These are phyloP conservation scores for Flaveria robusta DNA, from an alignment of 129 eudicot genomes.

Conservation along the genomic window DNA sequence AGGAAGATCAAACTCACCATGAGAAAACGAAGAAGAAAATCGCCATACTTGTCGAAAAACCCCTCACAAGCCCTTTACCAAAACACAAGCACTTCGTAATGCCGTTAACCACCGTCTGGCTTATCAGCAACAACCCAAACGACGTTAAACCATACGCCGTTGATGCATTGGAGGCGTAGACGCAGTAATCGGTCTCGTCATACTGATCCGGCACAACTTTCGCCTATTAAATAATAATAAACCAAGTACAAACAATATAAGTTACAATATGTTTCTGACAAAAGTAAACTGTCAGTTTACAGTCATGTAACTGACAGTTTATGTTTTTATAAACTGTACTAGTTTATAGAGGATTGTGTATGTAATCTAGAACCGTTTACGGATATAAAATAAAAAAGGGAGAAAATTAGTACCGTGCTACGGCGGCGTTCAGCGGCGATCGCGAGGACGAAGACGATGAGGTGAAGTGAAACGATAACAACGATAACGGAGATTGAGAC, in stretches of 20 bases:
- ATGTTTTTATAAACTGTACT: too few species aligned
- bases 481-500: slow-evolving; percentile 63
- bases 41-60: slow-evolving; percentile 53
- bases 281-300: too few species aligned
- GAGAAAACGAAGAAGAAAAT: slow-evolving; percentile 82
- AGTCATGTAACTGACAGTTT: too few species aligned
- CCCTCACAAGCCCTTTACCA: slow-evolving; percentile 72
- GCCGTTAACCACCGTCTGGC: slow-evolving; percentile 79
- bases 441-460: slow-evolving; percentile 91
- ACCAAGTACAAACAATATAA: neutral
- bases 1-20: slow-evolving; percentile 47
- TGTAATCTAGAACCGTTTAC: neutral
- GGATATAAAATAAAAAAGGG: neutral
- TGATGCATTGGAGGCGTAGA: slow-evolving; percentile 85
- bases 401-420: slow-evolving; percentile 60
- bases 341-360: too few species aligned
- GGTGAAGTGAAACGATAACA: slow-evolving; percentile 58
- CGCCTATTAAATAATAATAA: slow-evolving; percentile 34
- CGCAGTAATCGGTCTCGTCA: slow-evolving; percentile 73
- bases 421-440: slow-evolving; percentile 99
- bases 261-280: too few species aligned
- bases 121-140: slow-evolving; percentile 75
- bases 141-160: slow-evolving; percentile 85
- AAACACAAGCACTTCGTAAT: slow-evolving; percentile 89
- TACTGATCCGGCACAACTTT: slow-evolving; percentile 73